Conservation (phyloP, 2,329 filamentous ascomycete genomes). For the Diplodia intermedia region DNA sequence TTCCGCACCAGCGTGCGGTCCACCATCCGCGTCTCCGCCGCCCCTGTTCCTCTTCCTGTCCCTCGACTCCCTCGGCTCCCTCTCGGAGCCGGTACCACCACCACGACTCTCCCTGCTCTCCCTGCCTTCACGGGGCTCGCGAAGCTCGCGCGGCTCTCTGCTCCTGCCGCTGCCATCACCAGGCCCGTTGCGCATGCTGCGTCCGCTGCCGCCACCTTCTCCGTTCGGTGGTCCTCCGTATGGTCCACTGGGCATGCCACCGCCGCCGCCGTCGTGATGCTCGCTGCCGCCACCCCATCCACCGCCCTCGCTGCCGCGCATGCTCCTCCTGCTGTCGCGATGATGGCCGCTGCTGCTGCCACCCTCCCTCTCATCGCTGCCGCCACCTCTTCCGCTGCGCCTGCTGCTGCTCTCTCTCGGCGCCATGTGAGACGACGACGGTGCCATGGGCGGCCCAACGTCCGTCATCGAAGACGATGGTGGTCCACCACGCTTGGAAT, state of each 20-base stretch:
- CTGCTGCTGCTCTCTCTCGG: conserved; percentile 19
- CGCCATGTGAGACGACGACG: background rate
- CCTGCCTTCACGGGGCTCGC: background rate
- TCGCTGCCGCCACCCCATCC: conserved; percentile 3
- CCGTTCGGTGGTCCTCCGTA: conserved; percentile 7
- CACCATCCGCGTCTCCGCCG: conserved; percentile 5
- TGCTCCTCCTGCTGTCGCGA: background rate
- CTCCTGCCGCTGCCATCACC: background rate
- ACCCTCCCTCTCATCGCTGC: conserved; percentile 15
- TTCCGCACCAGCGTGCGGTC: background rate
- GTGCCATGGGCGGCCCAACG: background rate
- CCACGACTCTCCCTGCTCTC: conserved; percentile 1
- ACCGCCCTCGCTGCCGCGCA: background rate
- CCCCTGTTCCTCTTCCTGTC: conserved; percentile 26
- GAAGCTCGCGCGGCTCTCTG: conserved; percentile 16
- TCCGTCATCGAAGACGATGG: background rate
- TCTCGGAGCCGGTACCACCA: background rate
- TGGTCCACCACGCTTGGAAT: conserved; percentile 6
- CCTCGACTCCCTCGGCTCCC: conserved; percentile 16
- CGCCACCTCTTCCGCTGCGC: background rate
- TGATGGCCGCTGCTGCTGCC: conserved; percentile 11
- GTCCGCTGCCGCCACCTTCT: background rate
- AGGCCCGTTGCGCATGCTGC: conserved; percentile 2
- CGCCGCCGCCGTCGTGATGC: background rate
- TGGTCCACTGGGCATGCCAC: background rate